Conservation (phyloP, 306 rosid genomes). For the Lotus japonicus region DNA sequence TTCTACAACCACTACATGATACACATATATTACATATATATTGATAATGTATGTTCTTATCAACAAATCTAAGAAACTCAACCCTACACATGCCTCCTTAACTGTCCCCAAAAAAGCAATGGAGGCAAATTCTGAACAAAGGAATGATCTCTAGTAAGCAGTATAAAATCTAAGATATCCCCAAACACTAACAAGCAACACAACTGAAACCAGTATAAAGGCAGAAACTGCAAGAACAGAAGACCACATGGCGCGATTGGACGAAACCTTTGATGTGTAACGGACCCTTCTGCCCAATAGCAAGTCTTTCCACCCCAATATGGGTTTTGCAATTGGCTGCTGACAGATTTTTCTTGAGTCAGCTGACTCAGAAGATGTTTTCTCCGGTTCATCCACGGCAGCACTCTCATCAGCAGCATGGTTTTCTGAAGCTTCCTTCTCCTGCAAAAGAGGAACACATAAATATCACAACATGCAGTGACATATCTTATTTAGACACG, state of each 20-base stretch:
- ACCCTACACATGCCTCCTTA: slow-evolving; percentile 22
- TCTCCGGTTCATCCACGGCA: slow-evolving; percentile 17
- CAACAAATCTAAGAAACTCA: slow-evolving; percentile 18
- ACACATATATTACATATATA: not conserved
- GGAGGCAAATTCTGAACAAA: slow-evolving; percentile 18
- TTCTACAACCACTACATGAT: not conserved
- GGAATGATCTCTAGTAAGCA: slow-evolving; percentile 16
- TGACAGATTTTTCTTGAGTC: not conserved
- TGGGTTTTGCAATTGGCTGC: slow-evolving; percentile 11
- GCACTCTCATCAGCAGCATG: slow-evolving; percentile 5
- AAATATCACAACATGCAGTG: slow-evolving; percentile 18
- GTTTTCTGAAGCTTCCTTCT: slow-evolving; percentile 30
- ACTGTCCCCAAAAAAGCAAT: slow-evolving; percentile 9
- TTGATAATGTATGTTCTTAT: slow-evolving; percentile 4
- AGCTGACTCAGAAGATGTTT: not conserved
- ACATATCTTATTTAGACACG: not conserved
- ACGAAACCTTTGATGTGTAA: slow-evolving; percentile 21
- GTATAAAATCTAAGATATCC: slow-evolving; percentile 34
- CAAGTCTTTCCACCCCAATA: too few relatives aligned
- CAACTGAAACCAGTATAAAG: slow-evolving; percentile 25
- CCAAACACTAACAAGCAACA: slow-evolving; percentile 41
- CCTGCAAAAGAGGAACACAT: slow-evolving; percentile 37
- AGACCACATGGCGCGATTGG: slow-evolving; percentile 27
- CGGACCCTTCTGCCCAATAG: slow-evolving; percentile 19
- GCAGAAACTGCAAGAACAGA: slow-evolving; percentile 36